Evolutionary conservation across 192 early-diverging fungal genomes (phyloP), one percentile per base, ranked within the genome.

Genomic region (Coemansia sp.): DNA sequence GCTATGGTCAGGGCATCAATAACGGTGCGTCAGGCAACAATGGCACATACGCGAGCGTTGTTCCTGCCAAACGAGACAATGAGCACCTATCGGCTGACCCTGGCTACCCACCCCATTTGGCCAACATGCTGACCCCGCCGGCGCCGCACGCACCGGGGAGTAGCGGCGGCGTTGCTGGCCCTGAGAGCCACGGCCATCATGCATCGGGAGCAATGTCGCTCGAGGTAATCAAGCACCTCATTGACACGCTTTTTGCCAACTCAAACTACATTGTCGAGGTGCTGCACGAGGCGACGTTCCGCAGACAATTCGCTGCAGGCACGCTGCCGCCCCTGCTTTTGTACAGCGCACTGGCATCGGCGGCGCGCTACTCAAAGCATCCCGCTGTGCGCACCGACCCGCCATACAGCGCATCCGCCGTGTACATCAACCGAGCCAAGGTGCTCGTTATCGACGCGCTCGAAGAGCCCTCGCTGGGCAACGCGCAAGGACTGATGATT

Each of bases 401-500:
- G 59, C 79, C 79, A 12, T 73, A 72, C 65, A 74, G 62, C 42
- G 73, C 79, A 51, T 69, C 79, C 17, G 67, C 71, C 17, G 59
- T 56, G 42, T 82, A 73, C 17, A 57, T 82, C 43, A 65, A 62
- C 57, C 39, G 60, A 14, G 79, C 79, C 46, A 76, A 73, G 67
- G 25, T 62, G 56, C 79, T 77, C 14, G 68, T 77, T 2, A 57
- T 71, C 14, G 74, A 82, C 36, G 74, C 74, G 1, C 57, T 82
- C 19, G 79, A 82, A 42, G 74, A 82, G 58, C 79, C 79, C 14
- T 76, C 74, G 36, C 42, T 82, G 67, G 74, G 74, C 62, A 76
- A 82, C 37, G 79, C 79, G 15, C 79, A 82, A 60, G 79, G 74
- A 6, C 67, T 82, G 60, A 70, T 76, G 70, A 70, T 82, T n/a